Evolutionary conservation across 345 rosid genomes (phyloP).

Genomic region (Sapria himalayana): DNA sequence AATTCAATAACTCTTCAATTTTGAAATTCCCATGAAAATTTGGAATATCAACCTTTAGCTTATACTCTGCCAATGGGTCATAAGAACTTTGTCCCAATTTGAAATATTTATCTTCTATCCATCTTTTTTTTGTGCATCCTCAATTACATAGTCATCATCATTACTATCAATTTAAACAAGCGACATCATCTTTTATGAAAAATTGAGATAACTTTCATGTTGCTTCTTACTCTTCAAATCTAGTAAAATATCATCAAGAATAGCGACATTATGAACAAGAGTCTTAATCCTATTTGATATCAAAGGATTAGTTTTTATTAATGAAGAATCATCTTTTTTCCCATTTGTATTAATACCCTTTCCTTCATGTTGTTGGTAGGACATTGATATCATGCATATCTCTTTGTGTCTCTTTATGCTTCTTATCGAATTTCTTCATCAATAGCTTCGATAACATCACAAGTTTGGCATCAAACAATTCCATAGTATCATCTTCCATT

Average conservation of each 20-base stretch:
- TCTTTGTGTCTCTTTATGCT: no score
- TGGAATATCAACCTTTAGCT: constrained; percentile 1
- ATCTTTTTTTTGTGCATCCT: not conserved
- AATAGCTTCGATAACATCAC: no score
- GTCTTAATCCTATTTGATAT: not conserved
- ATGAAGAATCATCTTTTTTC: not conserved
- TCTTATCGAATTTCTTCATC: no score
- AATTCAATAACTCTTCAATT: constrained; percentile 3
- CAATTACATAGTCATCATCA: constrained; percentile 3
- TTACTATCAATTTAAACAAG: not conserved
- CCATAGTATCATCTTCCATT: no score
- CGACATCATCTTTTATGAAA: not conserved
- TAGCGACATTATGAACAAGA: constrained; percentile 1
- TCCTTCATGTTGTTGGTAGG: not conserved
- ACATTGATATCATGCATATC: no score
- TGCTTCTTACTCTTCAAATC: not conserved
- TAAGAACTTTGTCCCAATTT: constrained; percentile 2
- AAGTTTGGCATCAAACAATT: no score
- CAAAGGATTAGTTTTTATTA: not conserved
- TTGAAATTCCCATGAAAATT: not conserved
- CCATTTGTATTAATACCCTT: not conserved
- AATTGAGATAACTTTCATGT: constrained; percentile 1
- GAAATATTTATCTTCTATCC: constrained; percentile 1
- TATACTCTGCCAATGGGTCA: not conserved
- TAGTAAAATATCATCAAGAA: not conserved